Percentiles rank a stretch among this genome's conserved stretches.
These are phyloP conservation scores for Bimuria novae-zelandiae DNA, from an alignment of 2,329 filamentous ascomycete genomes.

Conservation along the genomic window DNA sequence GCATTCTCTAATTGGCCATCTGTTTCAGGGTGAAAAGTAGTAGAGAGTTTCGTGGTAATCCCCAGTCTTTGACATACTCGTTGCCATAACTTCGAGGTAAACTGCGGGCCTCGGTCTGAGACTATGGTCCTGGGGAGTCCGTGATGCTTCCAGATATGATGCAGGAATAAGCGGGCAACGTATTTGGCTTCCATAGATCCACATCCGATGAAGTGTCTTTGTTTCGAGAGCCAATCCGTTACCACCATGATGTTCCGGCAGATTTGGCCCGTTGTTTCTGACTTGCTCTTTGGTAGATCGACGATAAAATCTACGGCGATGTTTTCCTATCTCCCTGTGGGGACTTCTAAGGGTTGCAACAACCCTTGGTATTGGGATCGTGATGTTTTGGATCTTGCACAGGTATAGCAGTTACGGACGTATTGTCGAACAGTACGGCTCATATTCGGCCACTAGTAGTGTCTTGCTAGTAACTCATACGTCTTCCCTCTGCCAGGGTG, in stretches of 20 bases:
- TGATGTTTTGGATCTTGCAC: background rate
- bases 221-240: background rate
- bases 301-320: background rate
- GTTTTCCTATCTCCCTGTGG: background rate
- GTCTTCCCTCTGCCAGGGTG: background rate
- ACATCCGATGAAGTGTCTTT: background rate
- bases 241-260: background rate
- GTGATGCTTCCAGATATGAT: background rate
- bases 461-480: background rate
- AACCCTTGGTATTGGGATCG: background rate
- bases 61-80: background rate
- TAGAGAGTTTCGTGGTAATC: background rate
- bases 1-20: background rate
- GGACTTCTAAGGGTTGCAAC: background rate
- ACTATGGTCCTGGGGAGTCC: background rate
- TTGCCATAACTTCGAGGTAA: background rate
- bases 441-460: background rate
- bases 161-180: background rate
- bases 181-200: background rate
- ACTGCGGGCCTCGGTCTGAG: background rate
- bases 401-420: background rate
- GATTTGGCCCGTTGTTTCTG: background rate
- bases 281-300: background rate
- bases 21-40: background rate
- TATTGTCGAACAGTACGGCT: background rate